Base-by-base conservation (phyloP, 202 grass and related monocot species). In the Hordeum pubiflorum region DNA sequence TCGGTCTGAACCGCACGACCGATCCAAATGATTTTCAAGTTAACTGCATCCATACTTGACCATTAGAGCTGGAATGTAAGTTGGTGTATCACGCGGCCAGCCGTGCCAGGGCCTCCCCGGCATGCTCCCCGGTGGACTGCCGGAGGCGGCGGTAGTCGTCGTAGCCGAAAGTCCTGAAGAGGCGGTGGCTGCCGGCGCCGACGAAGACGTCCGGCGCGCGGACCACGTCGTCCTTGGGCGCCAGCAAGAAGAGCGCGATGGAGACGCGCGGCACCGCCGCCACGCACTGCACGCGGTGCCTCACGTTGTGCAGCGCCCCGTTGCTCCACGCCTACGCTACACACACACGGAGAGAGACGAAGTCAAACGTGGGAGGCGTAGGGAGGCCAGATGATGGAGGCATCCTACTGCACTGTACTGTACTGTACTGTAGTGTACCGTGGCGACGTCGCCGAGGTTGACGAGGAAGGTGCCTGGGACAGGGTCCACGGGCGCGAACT, bases 361-460 rank as follows among this genome's bases (percentile, higher is more conserved):
- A 48, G 44, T 48, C 44, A 48, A 6, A 48, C 13, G 13, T 48
- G 44, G 44, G 44, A 46, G 44, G 14, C 13, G 43, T 46, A 14
- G 13, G 43, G 43, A 46, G 43, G 44, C 44, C 13, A 44, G 11
- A 44, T 2, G 13, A 48, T 48, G 44, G 13, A 15, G 44, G 44
- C 44, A 48, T 48, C 44, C 10, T 17, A 11, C 9, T 1, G 67
- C 13, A 6, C 10, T 5, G 23, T 41, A 20, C 8, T n/a, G n/a
- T n/a, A n/a, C n/a, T n/a, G n/a, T n/a, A n/a, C n/a, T n/a, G n/a
- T n/a, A n/a, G n/a, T 3, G 11, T 86, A 92, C 90, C 80, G 85
- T 81, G 82, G 86, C 83, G 72, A 92, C 76, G 69, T 92, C 90
- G 55, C 86, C 80, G 7, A 92, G 78, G 72, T 91, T 91, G 85